Evolutionary conservation across 1,139 yeast genomes (phyloP).

Genomic region (Pneumocystis jirovecii): DNA sequence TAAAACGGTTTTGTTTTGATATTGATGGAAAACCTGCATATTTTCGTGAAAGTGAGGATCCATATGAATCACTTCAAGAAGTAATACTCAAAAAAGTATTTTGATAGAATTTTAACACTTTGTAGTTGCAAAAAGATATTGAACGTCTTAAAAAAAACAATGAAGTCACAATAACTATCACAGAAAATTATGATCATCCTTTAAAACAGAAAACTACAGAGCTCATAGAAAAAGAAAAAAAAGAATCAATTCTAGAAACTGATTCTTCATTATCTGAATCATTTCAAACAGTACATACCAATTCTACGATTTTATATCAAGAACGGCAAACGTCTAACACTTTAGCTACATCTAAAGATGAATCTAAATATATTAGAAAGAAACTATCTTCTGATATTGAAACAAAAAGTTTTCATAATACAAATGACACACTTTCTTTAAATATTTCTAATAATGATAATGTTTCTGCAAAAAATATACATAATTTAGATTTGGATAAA

Average conservation of each 20-base stretch:
- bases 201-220: not conserved
- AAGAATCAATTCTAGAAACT: not conserved
- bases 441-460: not conserved
- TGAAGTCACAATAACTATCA: slow-evolving; percentile 1
- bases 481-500: not conserved
- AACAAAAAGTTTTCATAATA: not conserved
- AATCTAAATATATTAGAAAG: not conserved
- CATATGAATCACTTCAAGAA: slow-evolving; percentile 14
- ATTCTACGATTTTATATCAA: not conserved
- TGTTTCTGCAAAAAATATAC: not conserved
- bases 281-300: not conserved
- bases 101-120: not conserved
- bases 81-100: slow-evolving; percentile 13
- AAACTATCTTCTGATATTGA: not conserved
- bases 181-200: slow-evolving; percentile 1
- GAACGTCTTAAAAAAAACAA: slow-evolving; percentile 2
- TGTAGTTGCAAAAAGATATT: slow-evolving; percentile 5
- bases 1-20: slow-evolving; percentile 20
- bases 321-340: not conserved
- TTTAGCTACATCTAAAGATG: not conserved
- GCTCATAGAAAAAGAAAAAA: not conserved
- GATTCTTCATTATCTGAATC: not conserved
- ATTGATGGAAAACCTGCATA: slow-evolving; percentile 17
- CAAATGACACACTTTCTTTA: not conserved
- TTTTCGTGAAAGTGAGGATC: slow-evolving; percentile 12